Evolutionary conservation across 306 rosid genomes (phyloP), one percentile per base, ranked within the genome.

Genomic region (Vicia faba): DNA sequence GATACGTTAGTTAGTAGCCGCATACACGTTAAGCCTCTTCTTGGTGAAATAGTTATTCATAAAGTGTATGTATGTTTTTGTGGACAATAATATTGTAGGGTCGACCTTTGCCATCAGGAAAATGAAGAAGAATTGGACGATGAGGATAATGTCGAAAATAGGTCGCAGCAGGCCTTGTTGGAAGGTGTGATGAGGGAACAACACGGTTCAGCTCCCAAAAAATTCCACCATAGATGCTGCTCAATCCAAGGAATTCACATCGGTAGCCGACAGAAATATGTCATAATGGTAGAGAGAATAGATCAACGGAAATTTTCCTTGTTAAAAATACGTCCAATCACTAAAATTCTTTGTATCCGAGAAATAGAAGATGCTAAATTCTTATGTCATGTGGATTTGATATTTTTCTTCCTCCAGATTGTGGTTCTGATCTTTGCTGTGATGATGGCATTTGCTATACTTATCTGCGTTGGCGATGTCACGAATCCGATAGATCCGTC

Each of bases 41-140:
- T 29, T 71, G 16, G 25, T 61, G 28, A 11, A 63, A 31, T 16
- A 61, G 4, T 77, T 59, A 84, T 64, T 78, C 56, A 60, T 78
- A 66, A 71, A 74, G 69, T 46, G 53, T 73, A 48, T 45, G 59
- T 25, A 68, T 72, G 71, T 69, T 67, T 68, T 29, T 72, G 46
- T 74, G 74, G 77, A 49, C 64, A 65, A 85, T 78, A 72, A 79
- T 84, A 63, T 72, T 75, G 69, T 77, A 88, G 95, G 95, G 82
- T 85, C 40, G 95, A 85, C 85, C 88, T 85, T 60, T 83, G 85
- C 91, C 95, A 88, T 85, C 91, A 88, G 82, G 75, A 83, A 74
- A 81, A 75, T 43, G 90, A 87, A 48, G 95, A 87, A 43, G 92
- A 85, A n/a, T 23, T 41, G 43, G 91, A 83, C 1, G 91, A 83